A percentile compares a stretch with the other conserved stretches of the same genome.
These are phyloP conservation scores for Lolium multiflorum DNA, from an alignment of 176 grass and related monocot genomes.

Conservation along the genomic window DNA sequence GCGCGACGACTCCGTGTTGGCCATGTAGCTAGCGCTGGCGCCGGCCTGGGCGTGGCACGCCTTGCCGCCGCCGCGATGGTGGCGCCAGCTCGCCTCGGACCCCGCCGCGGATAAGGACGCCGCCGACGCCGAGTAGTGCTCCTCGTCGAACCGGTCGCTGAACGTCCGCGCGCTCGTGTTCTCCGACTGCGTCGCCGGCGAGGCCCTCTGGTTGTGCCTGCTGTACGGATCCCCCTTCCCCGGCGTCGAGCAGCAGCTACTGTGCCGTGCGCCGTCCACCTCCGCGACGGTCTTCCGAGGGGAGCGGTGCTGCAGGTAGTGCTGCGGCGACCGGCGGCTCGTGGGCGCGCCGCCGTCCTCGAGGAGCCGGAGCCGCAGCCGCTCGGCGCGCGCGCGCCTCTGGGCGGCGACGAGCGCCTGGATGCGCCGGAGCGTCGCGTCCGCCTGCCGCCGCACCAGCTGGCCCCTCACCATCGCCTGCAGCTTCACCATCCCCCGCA, in stretches of 20 bases:
- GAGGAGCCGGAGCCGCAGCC: slow-evolving; percentile 44
- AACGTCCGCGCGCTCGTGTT: slow-evolving; percentile 50
- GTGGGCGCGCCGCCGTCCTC: slow-evolving; percentile 25
- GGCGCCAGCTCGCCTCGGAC: slow-evolving; percentile 15
- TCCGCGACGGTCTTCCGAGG: slow-evolving; percentile 29
- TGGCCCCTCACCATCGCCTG: slow-evolving; percentile 77
- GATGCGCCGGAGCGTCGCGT: slow-evolving; percentile 65
- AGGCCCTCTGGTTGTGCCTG: slow-evolving; percentile 22
- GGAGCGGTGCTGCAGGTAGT: slow-evolving; percentile 35
- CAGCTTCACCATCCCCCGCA: slow-evolving; percentile 72
- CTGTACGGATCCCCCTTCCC: slow-evolving; percentile 15
- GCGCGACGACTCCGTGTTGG: slow-evolving; percentile 76
- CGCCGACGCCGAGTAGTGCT: slow-evolving; percentile 19
- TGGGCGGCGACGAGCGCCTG: slow-evolving; percentile 74
- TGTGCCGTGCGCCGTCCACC: not conserved
- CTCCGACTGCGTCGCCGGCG: slow-evolving; percentile 49
- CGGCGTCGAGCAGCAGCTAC: slow-evolving; percentile 33
- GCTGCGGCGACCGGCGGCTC: slow-evolving; percentile 49
- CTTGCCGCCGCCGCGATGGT: not conserved
- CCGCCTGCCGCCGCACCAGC: slow-evolving; percentile 71
- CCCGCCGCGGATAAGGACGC: slow-evolving; percentile 41
- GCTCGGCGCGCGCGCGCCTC: slow-evolving; percentile 46
- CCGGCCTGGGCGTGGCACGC: slow-evolving; percentile 32
- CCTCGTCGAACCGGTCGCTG: slow-evolving; percentile 54
- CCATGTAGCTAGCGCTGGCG: slow-evolving; percentile 60